A percentile compares a stretch with the other conserved stretches of the same genome.
Conservation (phyloP, 805 yeast genomes). For the Sugiyamaella valdiviana region DNA sequence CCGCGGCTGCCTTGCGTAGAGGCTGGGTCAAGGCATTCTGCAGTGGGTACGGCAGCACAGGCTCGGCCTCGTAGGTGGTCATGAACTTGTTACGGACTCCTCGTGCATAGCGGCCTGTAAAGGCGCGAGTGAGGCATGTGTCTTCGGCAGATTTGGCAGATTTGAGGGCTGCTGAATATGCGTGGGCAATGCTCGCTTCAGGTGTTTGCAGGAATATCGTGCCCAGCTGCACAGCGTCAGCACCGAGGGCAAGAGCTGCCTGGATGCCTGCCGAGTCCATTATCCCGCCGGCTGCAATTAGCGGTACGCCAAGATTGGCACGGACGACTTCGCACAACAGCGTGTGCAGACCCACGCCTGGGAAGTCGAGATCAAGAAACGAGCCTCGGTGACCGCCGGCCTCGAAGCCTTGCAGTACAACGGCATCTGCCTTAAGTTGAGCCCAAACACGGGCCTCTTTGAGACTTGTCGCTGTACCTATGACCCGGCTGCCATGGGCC, state of each 20-base stretch:
- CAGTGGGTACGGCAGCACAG: conserved; percentile 18
- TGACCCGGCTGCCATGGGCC: conserved; percentile 35
- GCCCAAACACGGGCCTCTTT: conserved; percentile 36
- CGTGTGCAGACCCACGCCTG: conserved; percentile 31
- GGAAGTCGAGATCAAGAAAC: conserved; percentile 33
- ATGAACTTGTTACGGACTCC: conserved; percentile 16
- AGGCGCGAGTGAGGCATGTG: conserved; percentile 18
- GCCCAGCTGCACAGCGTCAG: conserved; percentile 52
- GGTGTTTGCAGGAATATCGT: conserved; percentile 41
- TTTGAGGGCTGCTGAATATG: conserved; percentile 10
- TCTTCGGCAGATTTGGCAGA: conserved; percentile 6
- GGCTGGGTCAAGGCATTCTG: conserved; percentile 22
- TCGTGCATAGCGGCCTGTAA: conserved; percentile 23
- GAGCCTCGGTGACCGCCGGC: conserved; percentile 65
- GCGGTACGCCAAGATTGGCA: conserved; percentile 17
- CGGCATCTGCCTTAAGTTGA: conserved; percentile 40
- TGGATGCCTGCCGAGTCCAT: conserved; percentile 31
- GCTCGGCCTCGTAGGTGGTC: conserved; percentile 3
- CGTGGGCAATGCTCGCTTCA: conserved; percentile 27
- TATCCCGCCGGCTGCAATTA: conserved; percentile 53
- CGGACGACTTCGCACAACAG: conserved; percentile 21
- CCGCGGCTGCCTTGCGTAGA: conserved; percentile 13
- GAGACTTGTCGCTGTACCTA: conserved; percentile 44
- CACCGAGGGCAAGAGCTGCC: conserved; percentile 37
- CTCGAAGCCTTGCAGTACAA: conserved; percentile 52